These are phyloP conservation scores for Septoria linicola DNA, from an alignment of 2,329 filamentous ascomycete genomes.

Conservation along the genomic window DNA sequence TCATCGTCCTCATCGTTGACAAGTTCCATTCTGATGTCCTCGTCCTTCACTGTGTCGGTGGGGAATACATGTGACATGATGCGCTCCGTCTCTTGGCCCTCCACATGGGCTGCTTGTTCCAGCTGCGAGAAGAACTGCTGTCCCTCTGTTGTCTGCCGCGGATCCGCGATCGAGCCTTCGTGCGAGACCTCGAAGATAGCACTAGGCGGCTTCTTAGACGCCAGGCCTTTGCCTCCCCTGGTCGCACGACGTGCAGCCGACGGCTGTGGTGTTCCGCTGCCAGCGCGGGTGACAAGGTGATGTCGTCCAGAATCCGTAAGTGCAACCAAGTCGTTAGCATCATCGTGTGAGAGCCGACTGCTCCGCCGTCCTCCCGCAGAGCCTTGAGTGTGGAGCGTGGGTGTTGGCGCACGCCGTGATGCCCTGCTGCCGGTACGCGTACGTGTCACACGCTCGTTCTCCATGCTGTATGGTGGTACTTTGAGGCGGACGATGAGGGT, in stretches of 20 bases:
- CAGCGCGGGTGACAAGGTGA: constrained; percentile 53
- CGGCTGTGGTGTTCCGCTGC: constrained; percentile 52
- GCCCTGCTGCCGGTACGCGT: constrained; percentile 44
- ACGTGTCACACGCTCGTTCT: constrained; percentile 32
- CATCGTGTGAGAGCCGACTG: constrained; percentile 59
- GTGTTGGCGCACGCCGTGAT: constrained; percentile 37
- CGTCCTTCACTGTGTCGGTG: constrained; percentile 39
- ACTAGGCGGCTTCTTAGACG: constrained; percentile 46
- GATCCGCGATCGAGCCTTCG: constrained; percentile 45
- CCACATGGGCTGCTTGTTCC: constrained; percentile 25
- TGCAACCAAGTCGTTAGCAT: constrained; percentile 56
- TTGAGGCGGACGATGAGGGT: constrained; percentile 45
- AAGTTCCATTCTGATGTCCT: constrained; percentile 34
- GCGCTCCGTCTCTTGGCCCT: constrained; percentile 31
- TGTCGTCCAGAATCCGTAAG: constrained; percentile 61
- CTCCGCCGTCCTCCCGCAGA: constrained; percentile 49
- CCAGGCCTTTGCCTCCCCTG: constrained; percentile 48
- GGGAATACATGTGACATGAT: constrained; percentile 32
- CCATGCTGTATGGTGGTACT: constrained; percentile 33
- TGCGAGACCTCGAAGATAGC: constrained; percentile 56
- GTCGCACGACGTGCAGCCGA: constrained; percentile 41
- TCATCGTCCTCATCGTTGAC: constrained; percentile 37
- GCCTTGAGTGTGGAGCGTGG: constrained; percentile 32
- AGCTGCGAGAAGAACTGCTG: constrained; percentile 37
- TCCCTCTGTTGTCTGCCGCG: constrained; percentile 33